These are phyloP conservation scores for Spizellomyces punctatus DNA, from an alignment of 192 early-diverging fungal genomes.

Conservation along the genomic window DNA sequence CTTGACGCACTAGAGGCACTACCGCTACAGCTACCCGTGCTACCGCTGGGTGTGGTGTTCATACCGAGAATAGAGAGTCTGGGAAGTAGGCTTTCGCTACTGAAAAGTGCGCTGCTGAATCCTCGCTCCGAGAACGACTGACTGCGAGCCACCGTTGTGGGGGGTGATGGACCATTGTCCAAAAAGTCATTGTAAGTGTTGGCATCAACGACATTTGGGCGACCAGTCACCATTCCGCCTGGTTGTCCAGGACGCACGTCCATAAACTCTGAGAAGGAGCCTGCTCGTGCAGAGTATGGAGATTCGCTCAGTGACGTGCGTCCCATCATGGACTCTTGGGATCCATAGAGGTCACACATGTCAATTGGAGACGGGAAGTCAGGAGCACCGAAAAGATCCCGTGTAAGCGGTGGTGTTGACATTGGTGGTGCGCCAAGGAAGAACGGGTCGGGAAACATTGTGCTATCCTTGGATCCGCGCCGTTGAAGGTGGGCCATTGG, in stretches of 20 bases:
- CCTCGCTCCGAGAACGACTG: slow-evolving; percentile 40
- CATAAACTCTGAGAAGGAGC: slow-evolving; percentile 24
- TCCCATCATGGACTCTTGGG: neutral
- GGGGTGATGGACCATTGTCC: slow-evolving; percentile 10
- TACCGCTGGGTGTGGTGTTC: slow-evolving; percentile 8
- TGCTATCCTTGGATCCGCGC: slow-evolving; percentile 28
- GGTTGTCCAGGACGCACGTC: neutral
- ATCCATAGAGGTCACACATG: slow-evolving; percentile 22
- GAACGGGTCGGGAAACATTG: slow-evolving; percentile 26
- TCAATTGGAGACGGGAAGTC: slow-evolving; percentile 25
- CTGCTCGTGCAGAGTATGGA: neutral
- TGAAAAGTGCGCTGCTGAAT: slow-evolving; percentile 54
- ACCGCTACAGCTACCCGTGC: slow-evolving; percentile 6
- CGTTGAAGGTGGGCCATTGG: slow-evolving; percentile 25
- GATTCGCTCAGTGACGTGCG: slow-evolving; percentile 13
- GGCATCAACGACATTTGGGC: slow-evolving; percentile 2
- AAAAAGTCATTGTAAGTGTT: slow-evolving; percentile 26
- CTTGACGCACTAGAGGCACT: slow-evolving; percentile 21
- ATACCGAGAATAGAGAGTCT: slow-evolving; percentile 21
- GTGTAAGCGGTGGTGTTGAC: slow-evolving; percentile 13
- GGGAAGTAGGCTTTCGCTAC: slow-evolving; percentile 46
- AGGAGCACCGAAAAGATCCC: slow-evolving; percentile 20
- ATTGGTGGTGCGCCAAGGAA: slow-evolving; percentile 15
- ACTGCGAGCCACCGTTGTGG: slow-evolving; percentile 25
- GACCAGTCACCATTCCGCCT: slow-evolving; percentile 8